These are phyloP conservation scores for Aphanomyces astaci DNA, from an alignment of 352 stramenopile species.

Conservation along the genomic window DNA sequence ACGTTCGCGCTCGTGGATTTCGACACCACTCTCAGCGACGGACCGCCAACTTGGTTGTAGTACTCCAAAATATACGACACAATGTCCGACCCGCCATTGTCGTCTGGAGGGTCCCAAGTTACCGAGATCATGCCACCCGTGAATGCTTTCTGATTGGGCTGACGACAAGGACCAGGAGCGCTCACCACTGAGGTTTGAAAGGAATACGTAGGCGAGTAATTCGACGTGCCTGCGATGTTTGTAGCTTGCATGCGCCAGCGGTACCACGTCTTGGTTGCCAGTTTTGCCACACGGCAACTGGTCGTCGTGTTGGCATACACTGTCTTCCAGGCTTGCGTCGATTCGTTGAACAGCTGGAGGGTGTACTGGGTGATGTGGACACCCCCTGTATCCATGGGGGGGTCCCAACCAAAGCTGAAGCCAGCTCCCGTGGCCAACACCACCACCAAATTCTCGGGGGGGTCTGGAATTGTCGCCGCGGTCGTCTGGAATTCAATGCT, in stretches of 20 bases:
- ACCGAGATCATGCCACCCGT: constrained; percentile 45
- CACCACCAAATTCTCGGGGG: neutral
- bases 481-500: neutral
- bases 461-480: neutral
- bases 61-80: constrained; percentile 32
- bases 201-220: constrained; percentile 33
- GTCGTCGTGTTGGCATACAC: constrained; percentile 28
- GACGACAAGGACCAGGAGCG: constrained; percentile 37
- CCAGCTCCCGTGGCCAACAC: constrained; percentile 5
- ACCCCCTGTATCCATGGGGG: constrained; percentile 4
- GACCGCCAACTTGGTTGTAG: constrained; percentile 29
- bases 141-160: constrained; percentile 13
- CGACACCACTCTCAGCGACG: neutral
- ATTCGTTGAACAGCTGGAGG: neutral
- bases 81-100: constrained; percentile 39
- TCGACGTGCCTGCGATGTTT: constrained; percentile 40
- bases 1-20: neutral
- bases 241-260: constrained; percentile 34
- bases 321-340: constrained; percentile 31
- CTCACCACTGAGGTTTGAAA: constrained; percentile 37
- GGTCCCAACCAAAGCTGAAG: neutral
- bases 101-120: constrained; percentile 30
- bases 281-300: constrained; percentile 30
- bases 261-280: constrained; percentile 33
- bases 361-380: constrained; percentile 4